Evolutionary conservation across 2,329 filamentous ascomycete genomes (phyloP), one percentile per base, ranked within the genome.

Genomic region (Cordyceps pruinosa): DNA sequence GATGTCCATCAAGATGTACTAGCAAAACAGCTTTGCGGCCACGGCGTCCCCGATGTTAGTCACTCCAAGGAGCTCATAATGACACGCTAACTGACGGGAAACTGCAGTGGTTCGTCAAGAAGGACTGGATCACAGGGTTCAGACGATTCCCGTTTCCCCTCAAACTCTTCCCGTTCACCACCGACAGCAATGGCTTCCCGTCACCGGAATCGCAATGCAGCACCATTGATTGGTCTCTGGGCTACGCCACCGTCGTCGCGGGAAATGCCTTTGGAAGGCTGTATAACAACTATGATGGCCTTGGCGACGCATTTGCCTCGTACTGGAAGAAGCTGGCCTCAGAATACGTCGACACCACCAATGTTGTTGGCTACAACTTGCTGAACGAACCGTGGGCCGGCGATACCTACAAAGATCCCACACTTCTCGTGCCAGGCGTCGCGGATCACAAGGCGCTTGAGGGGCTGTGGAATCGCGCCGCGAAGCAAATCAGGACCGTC

Each of bases 301-400:
- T 62, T 10, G 59, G 59, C 4, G 61, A 62, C 26, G 59, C 61
- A 1, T 62, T 62, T 41, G 59, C 61, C 2, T 53, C 61, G 17
- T 62, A 58, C 34, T 62, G 61, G 61, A 57, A 58, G 37, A 59
- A 58, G 37, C 54, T 62, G 19, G 61, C 61, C 19, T 57, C 58
- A 4, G 48, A 25, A 35, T 62, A 62, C 37, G 58, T 17, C 30
- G 30, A 50, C 2, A 49, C 59, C 12, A 17, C 41, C 32, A 62
- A 62, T 45, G 30, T 62, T 2, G 59, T 61, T 15, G 61, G 61
- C 5, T 62, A 61, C 39, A 62, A 62, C 30, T 50, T 62, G 45
- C 28, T 62, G 28, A 62, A 62, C 26, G 61, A 62, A 44, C 61
- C 61, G 1, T 62, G 61, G 61, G 59, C 58, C 5, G 61, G 61